A percentile compares a stretch with the other conserved stretches of the same genome.
phyloP scores from a whole-genome alignment of 495 filamentous ascomycete genomes.

The Glutinoglossum americanum region DNA sequence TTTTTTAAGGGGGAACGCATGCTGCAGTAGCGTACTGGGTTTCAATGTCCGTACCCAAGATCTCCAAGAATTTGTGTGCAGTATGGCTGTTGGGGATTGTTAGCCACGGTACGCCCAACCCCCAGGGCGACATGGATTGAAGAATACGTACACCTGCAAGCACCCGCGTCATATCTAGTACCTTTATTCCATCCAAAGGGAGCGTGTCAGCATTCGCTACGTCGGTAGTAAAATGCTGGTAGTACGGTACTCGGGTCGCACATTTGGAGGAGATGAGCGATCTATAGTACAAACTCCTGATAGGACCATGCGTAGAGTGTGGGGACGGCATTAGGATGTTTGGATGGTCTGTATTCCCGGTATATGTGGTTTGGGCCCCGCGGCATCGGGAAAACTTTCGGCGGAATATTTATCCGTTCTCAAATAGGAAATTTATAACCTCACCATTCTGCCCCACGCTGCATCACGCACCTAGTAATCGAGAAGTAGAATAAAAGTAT shows the following conservation, averaged over 20 bases:
- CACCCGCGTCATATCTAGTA: slow-evolving; percentile 92
- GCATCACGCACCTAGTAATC: no score
- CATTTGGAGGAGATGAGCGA: not conserved
- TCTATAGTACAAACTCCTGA: not conserved
- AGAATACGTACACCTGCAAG: slow-evolving; percentile 60
- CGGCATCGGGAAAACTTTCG: not conserved
- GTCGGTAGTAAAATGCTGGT: not conserved
- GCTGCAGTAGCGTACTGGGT: slow-evolving; percentile 11
- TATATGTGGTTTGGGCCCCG: no score
- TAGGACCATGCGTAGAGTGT: not conserved
- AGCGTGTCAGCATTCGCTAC: slow-evolving; percentile 12
- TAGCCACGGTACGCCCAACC: not conserved
- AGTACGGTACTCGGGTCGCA: not conserved
- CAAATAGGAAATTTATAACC: no score
- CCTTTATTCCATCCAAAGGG: slow-evolving; percentile 65
- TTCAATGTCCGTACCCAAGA: slow-evolving; percentile 46
- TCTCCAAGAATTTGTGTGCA: slow-evolving; percentile 95
- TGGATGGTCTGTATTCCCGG: not conserved
- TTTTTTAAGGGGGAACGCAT: not conserved
- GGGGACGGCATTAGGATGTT: not conserved
- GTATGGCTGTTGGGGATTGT: slow-evolving; percentile 44
- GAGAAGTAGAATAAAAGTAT: no score
- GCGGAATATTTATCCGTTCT: not conserved
- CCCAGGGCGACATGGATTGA: not conserved
- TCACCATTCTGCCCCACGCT: no score